Conservation (phyloP, 1,284 basidiomycete genomes). For the Cryptococcus sp. region DNA sequence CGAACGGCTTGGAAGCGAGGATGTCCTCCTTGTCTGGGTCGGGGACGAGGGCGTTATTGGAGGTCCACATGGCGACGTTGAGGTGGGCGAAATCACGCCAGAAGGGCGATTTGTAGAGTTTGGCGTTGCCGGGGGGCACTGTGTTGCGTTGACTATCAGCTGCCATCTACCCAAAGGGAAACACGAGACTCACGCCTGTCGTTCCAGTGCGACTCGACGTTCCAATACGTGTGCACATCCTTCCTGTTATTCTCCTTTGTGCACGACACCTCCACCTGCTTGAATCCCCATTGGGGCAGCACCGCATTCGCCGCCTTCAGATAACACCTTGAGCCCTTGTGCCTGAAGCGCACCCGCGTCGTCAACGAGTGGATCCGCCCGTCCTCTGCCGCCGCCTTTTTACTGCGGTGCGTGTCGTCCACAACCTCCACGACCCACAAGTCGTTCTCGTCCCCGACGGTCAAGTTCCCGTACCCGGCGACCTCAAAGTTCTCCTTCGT, state of each 20-base stretch:
- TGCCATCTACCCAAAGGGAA: background rate
- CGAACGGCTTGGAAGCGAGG: constrained; percentile 82
- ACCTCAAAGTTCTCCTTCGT: constrained; percentile 90
- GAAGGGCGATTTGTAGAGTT: constrained; percentile 87
- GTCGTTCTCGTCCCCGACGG: constrained; percentile 82
- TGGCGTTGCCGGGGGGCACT: constrained; percentile 80
- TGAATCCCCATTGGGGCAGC: constrained; percentile 98
- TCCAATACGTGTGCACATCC: constrained; percentile 93
- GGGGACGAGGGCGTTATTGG: constrained; percentile 94
- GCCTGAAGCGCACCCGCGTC: constrained; percentile 80
- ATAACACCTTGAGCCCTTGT: constrained; percentile 78
- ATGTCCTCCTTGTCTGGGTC: constrained; percentile 98
- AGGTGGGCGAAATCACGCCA: constrained; percentile 96
- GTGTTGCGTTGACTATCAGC: constrained; percentile 1
- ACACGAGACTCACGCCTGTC: constrained; percentile 67
- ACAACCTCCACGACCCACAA: constrained; percentile 93
- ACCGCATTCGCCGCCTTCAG: constrained; percentile 82
- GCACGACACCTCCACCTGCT: constrained; percentile 95
- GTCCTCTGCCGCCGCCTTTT: constrained; percentile 57
- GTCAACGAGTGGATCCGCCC: constrained; percentile 81
- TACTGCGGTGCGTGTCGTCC: constrained; percentile 67
- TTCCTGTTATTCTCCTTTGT: constrained; percentile 78
- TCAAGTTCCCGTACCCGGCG: constrained; percentile 84
- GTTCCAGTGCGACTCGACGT: constrained; percentile 97
- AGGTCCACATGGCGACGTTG: constrained; percentile 99